These are phyloP conservation scores for Podospora tetraspora DNA, from an alignment of 495 filamentous ascomycete species.

Conservation along the genomic window DNA sequence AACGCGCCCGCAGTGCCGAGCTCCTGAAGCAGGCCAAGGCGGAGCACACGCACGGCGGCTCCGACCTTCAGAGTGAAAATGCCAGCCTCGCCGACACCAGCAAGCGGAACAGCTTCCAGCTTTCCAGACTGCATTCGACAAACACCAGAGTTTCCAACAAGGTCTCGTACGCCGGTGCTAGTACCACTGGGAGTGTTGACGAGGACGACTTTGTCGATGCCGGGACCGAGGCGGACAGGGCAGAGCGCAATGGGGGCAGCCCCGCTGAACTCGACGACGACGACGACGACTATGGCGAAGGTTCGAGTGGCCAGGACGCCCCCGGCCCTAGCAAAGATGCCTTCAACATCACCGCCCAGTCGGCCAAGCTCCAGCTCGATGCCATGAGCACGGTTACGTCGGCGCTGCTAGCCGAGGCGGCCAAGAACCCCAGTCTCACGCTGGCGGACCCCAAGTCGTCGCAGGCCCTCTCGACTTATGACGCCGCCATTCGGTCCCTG, in stretches of 20 bases:
- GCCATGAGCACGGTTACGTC: constrained; percentile 76
- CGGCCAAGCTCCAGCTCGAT: constrained; percentile 86
- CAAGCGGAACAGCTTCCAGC: constrained; percentile 42
- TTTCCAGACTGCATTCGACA: constrained; percentile 38
- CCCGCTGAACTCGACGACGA: constrained; percentile 63
- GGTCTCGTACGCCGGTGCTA: constrained; percentile 30
- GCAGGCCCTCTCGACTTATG: constrained; percentile 81
- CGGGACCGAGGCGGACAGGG: constrained; percentile 31
- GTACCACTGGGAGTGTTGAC: constrained; percentile 36
- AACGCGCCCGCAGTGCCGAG: constrained; percentile 67
- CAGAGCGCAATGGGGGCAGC: constrained; percentile 17
- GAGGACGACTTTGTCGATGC: constrained; percentile 42
- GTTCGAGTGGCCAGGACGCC: constrained; percentile 70
- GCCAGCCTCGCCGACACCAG: constrained; percentile 41
- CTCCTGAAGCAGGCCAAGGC: constrained; percentile 63
- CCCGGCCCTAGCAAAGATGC: constrained; percentile 76
- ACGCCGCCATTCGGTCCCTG: constrained; percentile 79
- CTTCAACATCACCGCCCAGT: constrained; percentile 92
- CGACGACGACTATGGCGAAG: constrained; percentile 80
- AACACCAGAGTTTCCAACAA: constrained; percentile 20
- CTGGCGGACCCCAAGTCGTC: constrained; percentile 70
- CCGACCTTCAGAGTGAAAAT: constrained; percentile 48
- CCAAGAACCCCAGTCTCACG: constrained; percentile 59
- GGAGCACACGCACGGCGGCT: constrained; percentile 27
- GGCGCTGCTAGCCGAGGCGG: constrained; percentile 69